These are phyloP conservation scores for Penicillium fuscoglaucum DNA, from an alignment of 2,329 filamentous ascomycete species.

Conservation along the genomic window DNA sequence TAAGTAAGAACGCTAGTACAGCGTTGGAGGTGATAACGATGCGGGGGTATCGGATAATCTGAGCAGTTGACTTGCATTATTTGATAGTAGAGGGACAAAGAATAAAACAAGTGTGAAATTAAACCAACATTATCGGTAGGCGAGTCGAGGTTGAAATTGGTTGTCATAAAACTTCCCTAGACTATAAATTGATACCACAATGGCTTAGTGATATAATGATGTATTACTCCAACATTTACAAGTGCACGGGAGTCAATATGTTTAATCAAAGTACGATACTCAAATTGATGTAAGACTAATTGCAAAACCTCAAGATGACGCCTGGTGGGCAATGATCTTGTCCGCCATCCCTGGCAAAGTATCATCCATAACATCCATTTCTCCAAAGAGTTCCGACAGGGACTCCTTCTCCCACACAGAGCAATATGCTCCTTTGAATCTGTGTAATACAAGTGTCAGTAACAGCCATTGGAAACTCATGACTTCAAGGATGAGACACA, in stretches of 20 bases:
- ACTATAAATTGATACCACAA: too few species aligned
- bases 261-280: neutral
- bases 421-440: slow-evolving; percentile 31
- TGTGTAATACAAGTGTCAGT: neutral
- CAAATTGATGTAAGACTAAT: neutral
- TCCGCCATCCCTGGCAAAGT: slow-evolving; percentile 30
- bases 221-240: neutral
- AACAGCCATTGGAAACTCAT: neutral
- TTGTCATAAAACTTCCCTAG: too few species aligned
- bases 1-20: neutral
- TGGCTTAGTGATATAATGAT: neutral
- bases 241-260: neutral
- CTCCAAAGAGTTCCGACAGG: slow-evolving; percentile 27
- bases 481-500: neutral
- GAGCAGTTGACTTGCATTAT: too few species aligned
- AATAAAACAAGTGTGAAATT: neutral
- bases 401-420: slow-evolving; percentile 28
- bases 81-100: neutral
- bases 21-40: neutral
- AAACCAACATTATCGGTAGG: neutral
- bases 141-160: neutral
- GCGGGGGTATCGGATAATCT: neutral
- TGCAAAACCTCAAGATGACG: slow-evolving; percentile 2
- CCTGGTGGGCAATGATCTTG: slow-evolving; percentile 27
- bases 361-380: slow-evolving; percentile 33